Evolutionary conservation across 2,329 filamentous ascomycete genomes (phyloP), one percentile per base, ranked within the genome.

Genomic region (Phyllosticta citribraziliensis): DNA sequence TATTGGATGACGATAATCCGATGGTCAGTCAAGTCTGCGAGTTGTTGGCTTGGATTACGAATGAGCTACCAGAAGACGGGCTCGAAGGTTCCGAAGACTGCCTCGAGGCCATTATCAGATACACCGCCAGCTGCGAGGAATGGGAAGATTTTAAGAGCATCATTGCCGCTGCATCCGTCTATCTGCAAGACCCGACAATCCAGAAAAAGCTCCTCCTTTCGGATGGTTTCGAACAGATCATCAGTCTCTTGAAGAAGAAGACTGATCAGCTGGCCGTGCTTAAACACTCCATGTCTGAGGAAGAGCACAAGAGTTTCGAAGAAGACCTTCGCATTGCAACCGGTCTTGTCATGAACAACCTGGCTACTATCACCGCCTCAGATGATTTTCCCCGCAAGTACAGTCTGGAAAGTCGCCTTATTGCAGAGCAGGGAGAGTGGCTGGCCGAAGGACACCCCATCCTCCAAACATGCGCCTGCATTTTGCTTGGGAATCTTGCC

Each of bases 401-500:
- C 61, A 66, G 58, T 17, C 59, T 71, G 50, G 62, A 64, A 33
- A 71, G 67, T 55, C 66, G 67, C 8, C 64, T 71, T 9, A 65
- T 73, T 10, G 66, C 68, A 47, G 69, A 67, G 33, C 60, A 62
- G 35, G 55, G 53, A 40, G 25, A 51, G 8, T 63, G 61, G 61
- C 40, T 63, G 8, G 20, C 27, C 6, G 40, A 62, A 61, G 55
- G 58, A 60, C 52, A 64, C 65, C 3, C 72, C 69, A 50, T 71
- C 68, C 5, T 69, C 66, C 1, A 70, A 11, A 63, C 73, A 40
- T 73, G 69, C 52, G 67, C 68, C 33, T 74, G 71, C 58, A 69
- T 74, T 50, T 70, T 73, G 54, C 68, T 75, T n/a, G 73, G 72
- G 3, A 75, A 75, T 52, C 61, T 74, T 27, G 72, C 72, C 5